Evolutionary conservation across 106 monocot genomes (phyloP), one percentile per base, ranked within the genome.

Genomic region (Acorus gramineus): DNA sequence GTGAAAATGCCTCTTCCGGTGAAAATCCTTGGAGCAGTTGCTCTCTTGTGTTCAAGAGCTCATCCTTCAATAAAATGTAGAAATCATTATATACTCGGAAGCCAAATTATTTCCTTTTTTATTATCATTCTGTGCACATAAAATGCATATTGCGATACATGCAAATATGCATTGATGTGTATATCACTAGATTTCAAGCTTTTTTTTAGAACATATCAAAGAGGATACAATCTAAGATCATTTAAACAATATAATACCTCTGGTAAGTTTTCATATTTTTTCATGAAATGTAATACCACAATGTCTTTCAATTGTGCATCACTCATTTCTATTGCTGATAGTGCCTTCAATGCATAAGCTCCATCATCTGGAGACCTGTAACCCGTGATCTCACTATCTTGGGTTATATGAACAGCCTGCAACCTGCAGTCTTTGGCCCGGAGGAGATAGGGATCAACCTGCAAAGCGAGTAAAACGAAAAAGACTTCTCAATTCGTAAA

Each of bases 331-430:
- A 77, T 61, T 70, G 56, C 13, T 11, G 74, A 68, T 44, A 88
- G 77, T 59, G 73, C 83, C 51, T 77, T 66, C 62, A 67, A 43
- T 49, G 87, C 82, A 73, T 71, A 52, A 64, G 4, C 28, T 43
- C 79, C 77, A 77, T 91, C 91, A 72, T 96, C 96, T 59, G 85
- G 70, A 51, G 82, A 90, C 49, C 90, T 84, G 78, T 87, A 87
- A 57, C 43, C 58, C 56, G 55, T 55, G 44, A 61, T 55, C 7
- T 71, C 51, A 68, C 14, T 51, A 50, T 71, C 74, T 64, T 68
- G 14, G 64, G 55, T 47, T 52, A 59, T 59, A 74, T 46, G 68
- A 60, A 52, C 47, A 57, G 70, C 69, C 58, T 70, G 61, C 14
- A 89, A 53, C 49, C 57, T 71, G 53, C 73, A 64, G 57, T 90